Evolutionary conservation across 2,329 filamentous ascomycete genomes (phyloP), one percentile per base, ranked within the genome.

Genomic region (Diaporthe citri): DNA sequence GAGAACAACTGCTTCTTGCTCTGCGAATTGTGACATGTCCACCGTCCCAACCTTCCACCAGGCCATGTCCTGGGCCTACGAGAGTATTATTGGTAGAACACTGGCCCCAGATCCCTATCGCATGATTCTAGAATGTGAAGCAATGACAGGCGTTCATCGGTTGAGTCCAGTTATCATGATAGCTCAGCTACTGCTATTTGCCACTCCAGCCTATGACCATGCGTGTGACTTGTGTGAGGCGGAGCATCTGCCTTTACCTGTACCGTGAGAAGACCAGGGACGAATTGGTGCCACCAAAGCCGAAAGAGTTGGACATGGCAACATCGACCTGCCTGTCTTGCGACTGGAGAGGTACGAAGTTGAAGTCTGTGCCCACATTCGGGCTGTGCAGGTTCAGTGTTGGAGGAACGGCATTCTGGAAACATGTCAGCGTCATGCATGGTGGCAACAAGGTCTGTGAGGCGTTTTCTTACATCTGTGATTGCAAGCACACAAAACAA

Each of bases 251-350:
- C 9, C 15, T 17, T 64, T 72, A 76, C 8, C n/a, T 34, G 57
- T 75, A 76, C 25, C 75, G 72, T 52, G 73, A 89, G 80, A 98
- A 96, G 71, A 95, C 95, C 51, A 99, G 86, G 72, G 92, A 95
- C 56, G 96, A 96, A 85, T 99, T 99, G 1, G 96, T 98, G 22
- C 97, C 97, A 15, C 97, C 97, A 85, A 99, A 99, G 0, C 97
- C 97, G 85, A 99, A 99, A 82, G 96, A 98, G 81, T 99, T 99
- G 4, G 95, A 97, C 74, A 99, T 80, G 7, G 94, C 94, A 31
- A 96, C 93, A 74, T 91, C 86, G 15, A 98, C 90, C 3, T 87
- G 82, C 78, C 91, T 92, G 71, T 93, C 83, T 83, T 98, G 96
- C 0, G 95, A 89, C 60, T 87, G 81, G 5, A 91, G 87, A 0